A percentile compares a stretch with the other conserved stretches of the same genome.
Evolutionary conservation across 169 alveolate species (phyloP).

Genomic region (Plasmodium cynomolgi): DNA sequence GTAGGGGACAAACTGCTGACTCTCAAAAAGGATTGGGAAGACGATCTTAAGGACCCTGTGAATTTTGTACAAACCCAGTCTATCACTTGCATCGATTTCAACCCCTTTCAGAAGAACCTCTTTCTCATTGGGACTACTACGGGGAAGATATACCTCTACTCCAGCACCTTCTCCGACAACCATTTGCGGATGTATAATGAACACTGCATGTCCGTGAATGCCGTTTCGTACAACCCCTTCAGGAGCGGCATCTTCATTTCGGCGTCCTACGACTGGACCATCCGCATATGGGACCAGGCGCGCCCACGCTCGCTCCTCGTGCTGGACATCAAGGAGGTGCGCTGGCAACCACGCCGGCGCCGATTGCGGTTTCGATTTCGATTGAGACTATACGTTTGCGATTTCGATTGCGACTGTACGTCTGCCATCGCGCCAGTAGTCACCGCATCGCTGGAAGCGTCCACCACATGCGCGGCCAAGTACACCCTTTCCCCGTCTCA

Average conservation of each 20-base stretch:
- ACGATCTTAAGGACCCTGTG: neutral
- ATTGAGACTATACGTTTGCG: too few species aligned
- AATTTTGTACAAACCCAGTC: constrained; percentile 65
- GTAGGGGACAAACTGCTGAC: constrained; percentile 67
- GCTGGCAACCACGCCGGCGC: neutral
- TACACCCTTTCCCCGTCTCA: neutral
- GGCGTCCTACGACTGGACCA: constrained; percentile 72
- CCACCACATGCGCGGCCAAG: neutral
- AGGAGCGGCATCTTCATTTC: constrained; percentile 36
- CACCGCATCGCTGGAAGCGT: neutral
- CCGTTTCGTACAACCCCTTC: constrained; percentile 39
- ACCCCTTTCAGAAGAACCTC: constrained; percentile 53
- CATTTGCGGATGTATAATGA: constrained; percentile 27
- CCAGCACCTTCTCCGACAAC: constrained; percentile 64
- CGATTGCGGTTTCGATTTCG: too few species aligned
- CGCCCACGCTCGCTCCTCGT: constrained; percentile 6
- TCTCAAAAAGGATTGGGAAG: constrained; percentile 28
- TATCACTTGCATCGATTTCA: constrained; percentile 66
- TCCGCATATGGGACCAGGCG: constrained; percentile 62
- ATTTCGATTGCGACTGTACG: too few species aligned
- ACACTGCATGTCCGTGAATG: constrained; percentile 57
- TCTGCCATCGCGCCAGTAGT: neutral
- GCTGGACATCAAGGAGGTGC: constrained; percentile 63
- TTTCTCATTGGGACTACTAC: constrained; percentile 66
- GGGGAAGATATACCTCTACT: constrained; percentile 67